phyloP scores from a whole-genome alignment of 2,329 filamentous ascomycete genomes.

The Emmonsia crescens region DNA sequence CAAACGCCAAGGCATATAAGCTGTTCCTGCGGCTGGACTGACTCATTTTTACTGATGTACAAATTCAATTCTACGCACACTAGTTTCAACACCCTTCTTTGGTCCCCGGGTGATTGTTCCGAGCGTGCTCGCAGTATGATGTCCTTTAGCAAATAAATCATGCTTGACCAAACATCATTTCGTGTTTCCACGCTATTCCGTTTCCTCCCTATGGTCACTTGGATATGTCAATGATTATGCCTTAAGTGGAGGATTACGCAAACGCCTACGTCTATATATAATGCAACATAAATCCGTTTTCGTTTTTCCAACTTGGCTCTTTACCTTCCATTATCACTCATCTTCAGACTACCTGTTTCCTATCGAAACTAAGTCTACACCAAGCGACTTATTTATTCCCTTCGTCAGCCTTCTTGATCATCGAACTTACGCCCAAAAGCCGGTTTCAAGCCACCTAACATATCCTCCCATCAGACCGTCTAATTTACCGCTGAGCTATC shows the following conservation, averaged over 20 bases:
- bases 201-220: background rate
- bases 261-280: background rate
- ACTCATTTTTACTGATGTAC: background rate
- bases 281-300: background rate
- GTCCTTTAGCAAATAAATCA: background rate
- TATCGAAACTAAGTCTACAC: background rate
- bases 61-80: background rate
- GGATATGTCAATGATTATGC: background rate
- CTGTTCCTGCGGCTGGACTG: background rate
- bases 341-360: background rate
- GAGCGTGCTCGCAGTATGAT: background rate
- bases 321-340: background rate
- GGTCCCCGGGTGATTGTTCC: background rate
- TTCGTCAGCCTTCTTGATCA: background rate
- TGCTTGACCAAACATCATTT: background rate
- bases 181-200: background rate
- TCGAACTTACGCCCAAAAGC: background rate
- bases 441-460: background rate
- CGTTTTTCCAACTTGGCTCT: background rate
- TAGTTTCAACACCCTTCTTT: background rate
- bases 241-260: background rate
- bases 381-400: background rate
- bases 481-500: background rate
- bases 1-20: background rate
- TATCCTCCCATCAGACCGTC: background rate